Evolutionary conservation across 805 yeast species (phyloP).

Genomic region (Myxozyma vanderwaltii): DNA sequence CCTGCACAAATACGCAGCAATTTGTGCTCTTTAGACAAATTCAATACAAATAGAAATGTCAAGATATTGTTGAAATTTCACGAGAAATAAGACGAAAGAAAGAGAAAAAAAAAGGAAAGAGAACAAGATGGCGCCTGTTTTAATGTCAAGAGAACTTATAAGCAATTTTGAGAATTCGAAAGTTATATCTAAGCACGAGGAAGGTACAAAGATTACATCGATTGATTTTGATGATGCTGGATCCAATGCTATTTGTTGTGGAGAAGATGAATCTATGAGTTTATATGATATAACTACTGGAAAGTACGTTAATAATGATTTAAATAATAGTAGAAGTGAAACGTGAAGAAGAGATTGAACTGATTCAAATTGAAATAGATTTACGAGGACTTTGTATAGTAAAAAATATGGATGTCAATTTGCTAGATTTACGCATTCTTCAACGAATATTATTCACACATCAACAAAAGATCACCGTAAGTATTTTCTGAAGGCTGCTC

Average conservation of each 20-base stretch:
- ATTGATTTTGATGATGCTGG: slow-evolving; percentile 82
- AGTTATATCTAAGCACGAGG: slow-evolving; percentile 50
- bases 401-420: slow-evolving; percentile 91
- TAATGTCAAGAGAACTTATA: slow-evolving; percentile 29
- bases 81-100: background rate
- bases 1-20: too few relatives aligned
- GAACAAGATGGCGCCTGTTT: slow-evolving; percentile 12
- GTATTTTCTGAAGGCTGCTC: background rate
- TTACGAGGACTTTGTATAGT: slow-evolving; percentile 63
- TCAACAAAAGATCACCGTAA: slow-evolving; percentile 79
- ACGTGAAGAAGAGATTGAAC: too few relatives aligned
- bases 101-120: too few relatives aligned
- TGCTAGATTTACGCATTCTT: slow-evolving; percentile 79
- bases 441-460: slow-evolving; percentile 73
- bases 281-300: slow-evolving; percentile 77
- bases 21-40: too few relatives aligned
- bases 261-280: slow-evolving; percentile 80
- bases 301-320: slow-evolving; percentile 45
- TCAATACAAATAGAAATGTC: too few relatives aligned
- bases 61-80: too few relatives aligned
- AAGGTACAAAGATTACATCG: slow-evolving; percentile 42
- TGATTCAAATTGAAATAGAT: slow-evolving; percentile 29
- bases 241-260: slow-evolving; percentile 69
- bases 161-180: slow-evolving; percentile 49
- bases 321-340: too few relatives aligned